Percentiles rank a stretch among this genome's conserved stretches.
These are phyloP conservation scores for Claviceps sp. DNA, from an alignment of 2,329 filamentous ascomycete genomes.

Conservation along the genomic window DNA sequence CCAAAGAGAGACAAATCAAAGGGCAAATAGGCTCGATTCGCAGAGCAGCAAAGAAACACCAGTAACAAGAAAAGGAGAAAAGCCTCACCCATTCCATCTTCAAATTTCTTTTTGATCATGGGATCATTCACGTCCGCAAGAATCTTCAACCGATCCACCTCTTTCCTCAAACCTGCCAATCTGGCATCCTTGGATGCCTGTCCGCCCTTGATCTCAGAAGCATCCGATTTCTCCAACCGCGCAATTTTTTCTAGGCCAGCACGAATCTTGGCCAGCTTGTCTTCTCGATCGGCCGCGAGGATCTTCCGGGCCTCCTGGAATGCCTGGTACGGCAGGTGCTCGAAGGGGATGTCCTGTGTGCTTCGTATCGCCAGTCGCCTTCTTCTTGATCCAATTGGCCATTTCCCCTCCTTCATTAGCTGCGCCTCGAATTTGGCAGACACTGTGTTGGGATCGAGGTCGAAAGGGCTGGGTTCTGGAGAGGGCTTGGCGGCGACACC, in stretches of 20 bases:
- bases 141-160: slow-evolving; percentile 73
- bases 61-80: not conserved
- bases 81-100: slow-evolving; percentile 72
- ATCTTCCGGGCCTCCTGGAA: slow-evolving; percentile 92
- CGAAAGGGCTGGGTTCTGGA: slow-evolving; percentile 22
- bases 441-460: slow-evolving; percentile 56
- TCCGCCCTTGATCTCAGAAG: slow-evolving; percentile 45
- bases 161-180: slow-evolving; percentile 54
- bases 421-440: slow-evolving; percentile 44
- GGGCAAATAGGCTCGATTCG: not conserved
- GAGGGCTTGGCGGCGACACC: slow-evolving; percentile 4
- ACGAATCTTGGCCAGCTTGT: slow-evolving; percentile 66
- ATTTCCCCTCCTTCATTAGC: slow-evolving; percentile 54
- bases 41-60: not conserved
- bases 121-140: slow-evolving; percentile 92
- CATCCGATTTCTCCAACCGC: slow-evolving; percentile 45
- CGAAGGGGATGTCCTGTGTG: slow-evolving; percentile 63
- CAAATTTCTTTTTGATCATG: slow-evolving; percentile 81
- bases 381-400: slow-evolving; percentile 72
- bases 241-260: slow-evolving; percentile 56
- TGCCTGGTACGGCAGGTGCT: slow-evolving; percentile 90
- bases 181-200: slow-evolving; percentile 51
- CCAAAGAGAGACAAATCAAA: not conserved
- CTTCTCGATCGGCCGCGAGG: slow-evolving; percentile 61
- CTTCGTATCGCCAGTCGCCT: slow-evolving; percentile 60